These are phyloP conservation scores for Leishmania major DNA, from an alignment of 208 protist genomes.

Conservation along the genomic window DNA sequence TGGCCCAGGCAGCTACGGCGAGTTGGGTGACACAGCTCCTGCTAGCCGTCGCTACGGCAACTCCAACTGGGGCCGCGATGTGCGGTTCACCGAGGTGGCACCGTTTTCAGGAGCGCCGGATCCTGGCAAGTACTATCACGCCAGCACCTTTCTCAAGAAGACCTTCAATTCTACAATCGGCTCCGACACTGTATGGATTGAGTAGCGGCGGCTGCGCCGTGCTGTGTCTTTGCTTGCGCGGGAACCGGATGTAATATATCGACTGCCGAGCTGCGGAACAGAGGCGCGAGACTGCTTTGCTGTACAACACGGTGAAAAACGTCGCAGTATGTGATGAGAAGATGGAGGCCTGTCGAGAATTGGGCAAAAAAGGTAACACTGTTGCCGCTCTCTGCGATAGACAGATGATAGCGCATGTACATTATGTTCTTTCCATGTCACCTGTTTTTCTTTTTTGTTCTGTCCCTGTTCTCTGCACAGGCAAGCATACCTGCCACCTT, in stretches of 20 bases:
- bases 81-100: conserved; percentile 47
- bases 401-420: neutral
- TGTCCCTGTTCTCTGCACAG: neutral
- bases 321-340: neutral
- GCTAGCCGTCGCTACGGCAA: conserved; percentile 19
- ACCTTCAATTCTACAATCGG: conserved; percentile 83
- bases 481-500: neutral
- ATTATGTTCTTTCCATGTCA: conserved; percentile 4
- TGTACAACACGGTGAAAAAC: neutral
- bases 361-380: neutral
- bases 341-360: neutral
- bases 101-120: conserved; percentile 34
- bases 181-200: conserved; percentile 54
- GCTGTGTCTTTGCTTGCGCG: neutral
- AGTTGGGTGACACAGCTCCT: conserved; percentile 9
- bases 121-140: conserved; percentile 65
- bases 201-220: neutral
- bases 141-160: conserved; percentile 81
- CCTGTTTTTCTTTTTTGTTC: neutral
- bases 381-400: neutral
- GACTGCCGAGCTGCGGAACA: neutral
- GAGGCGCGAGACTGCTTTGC: neutral
- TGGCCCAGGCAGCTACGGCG: conserved; percentile 62
- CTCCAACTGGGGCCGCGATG: conserved; percentile 63
- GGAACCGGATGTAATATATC: conserved; percentile 5